Conservation (phyloP, 371 early-diverging fungal genomes). For the Syncephalastrum racemosum region DNA sequence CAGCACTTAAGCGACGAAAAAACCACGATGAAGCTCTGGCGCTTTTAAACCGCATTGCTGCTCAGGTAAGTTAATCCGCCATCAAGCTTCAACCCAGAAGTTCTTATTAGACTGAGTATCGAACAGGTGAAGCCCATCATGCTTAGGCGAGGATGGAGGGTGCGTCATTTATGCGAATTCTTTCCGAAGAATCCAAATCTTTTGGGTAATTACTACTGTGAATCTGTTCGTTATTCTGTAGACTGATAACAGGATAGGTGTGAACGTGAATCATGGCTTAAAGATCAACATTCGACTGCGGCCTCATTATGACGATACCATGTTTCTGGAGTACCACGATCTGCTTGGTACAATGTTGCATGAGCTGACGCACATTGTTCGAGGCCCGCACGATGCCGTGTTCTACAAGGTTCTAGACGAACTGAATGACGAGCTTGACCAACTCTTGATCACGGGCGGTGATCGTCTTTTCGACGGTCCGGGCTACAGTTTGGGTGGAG, state of each 20-base stretch:
- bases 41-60: constrained; percentile 33
- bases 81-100: not conserved
- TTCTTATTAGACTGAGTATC: too few relatives aligned
- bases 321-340: constrained; percentile 55
- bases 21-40: constrained; percentile 29
- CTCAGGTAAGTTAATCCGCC: constrained; percentile 27
- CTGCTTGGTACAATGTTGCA: constrained; percentile 70
- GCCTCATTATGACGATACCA: constrained; percentile 38
- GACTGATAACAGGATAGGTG: constrained; percentile 30
- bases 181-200: constrained; percentile 54
- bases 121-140: constrained; percentile 62
- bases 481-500: constrained; percentile 34
- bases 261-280: constrained; percentile 59
- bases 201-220: constrained; percentile 32
- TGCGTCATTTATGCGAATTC: constrained; percentile 56
- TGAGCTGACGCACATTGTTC: constrained; percentile 46
- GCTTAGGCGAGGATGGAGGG: constrained; percentile 56
- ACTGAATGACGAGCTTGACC: constrained; percentile 55
- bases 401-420: constrained; percentile 61
- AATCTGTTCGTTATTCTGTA: not conserved
- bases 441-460: constrained; percentile 44
- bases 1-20: constrained; percentile 8
- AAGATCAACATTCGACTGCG: constrained; percentile 62
- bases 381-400: constrained; percentile 63
- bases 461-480: constrained; percentile 49